A percentile compares a stretch with the other conserved stretches of the same genome.
Evolutionary conservation across 371 early-diverging fungal species (phyloP).

Genomic region (Rhizopus delemar): DNA sequence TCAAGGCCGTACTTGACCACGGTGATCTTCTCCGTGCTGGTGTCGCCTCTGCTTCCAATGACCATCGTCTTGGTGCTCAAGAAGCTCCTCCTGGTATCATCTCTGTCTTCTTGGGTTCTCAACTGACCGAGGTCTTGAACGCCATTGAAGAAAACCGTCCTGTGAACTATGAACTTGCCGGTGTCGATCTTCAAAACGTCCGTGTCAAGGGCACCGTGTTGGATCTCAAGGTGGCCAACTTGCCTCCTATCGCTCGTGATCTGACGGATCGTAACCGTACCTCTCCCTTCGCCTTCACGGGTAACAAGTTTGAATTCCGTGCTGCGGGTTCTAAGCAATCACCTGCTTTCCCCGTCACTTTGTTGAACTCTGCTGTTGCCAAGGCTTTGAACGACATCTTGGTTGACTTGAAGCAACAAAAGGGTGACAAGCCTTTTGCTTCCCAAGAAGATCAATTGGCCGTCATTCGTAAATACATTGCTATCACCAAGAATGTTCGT

Average conservation of each 20-base stretch:
- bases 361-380: conserved; percentile 93
- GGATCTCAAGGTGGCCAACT: conserved; percentile 91
- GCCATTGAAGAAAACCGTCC: conserved; percentile 87
- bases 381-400: conserved; percentile 76
- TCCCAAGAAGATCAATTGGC: conserved; percentile 83
- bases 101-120: conserved; percentile 95
- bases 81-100: conserved; percentile 99
- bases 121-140: conserved; percentile 90
- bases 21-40: conserved; percentile 85
- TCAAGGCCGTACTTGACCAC: conserved; percentile 90
- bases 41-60: conserved; percentile 92
- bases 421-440: conserved; percentile 76
- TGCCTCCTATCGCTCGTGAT: conserved; percentile 93
- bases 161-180: conserved; percentile 77
- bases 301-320: conserved; percentile 99
- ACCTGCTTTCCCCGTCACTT: conserved; percentile 92
- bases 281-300: conserved; percentile 98
- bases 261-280: conserved; percentile 98
- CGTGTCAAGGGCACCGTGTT: conserved; percentile 93
- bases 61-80: conserved; percentile 96
- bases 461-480: conserved; percentile 86
- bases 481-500: conserved; percentile 81
- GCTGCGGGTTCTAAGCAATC: conserved; percentile 98
- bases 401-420: conserved; percentile 70
- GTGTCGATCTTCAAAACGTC: conserved; percentile 81